Conservation (phyloP, 768 basidiomycete genomes). For the Multifurca ochricompacta region DNA sequence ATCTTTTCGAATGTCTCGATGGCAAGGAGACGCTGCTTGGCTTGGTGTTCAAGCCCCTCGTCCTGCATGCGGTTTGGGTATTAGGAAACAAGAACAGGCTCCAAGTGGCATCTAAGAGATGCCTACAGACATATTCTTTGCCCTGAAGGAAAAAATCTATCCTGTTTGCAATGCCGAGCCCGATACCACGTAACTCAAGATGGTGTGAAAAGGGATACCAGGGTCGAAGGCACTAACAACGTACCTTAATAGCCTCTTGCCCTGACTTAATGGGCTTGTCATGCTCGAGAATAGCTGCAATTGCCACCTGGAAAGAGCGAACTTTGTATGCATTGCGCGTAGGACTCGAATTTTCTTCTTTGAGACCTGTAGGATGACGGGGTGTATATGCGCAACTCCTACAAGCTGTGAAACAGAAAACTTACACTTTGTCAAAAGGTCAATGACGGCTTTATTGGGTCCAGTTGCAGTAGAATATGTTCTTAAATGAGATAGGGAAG, state of each 20-base stretch:
- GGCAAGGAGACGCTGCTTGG: slow-evolving; percentile 25
- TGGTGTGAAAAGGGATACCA: neutral
- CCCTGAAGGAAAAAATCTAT: slow-evolving; percentile 20
- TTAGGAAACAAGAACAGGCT: neutral
- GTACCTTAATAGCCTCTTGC: slow-evolving; percentile 18
- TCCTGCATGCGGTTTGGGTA: slow-evolving; percentile 7
- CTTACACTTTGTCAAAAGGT: slow-evolving; percentile 38
- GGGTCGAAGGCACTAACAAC: neutral
- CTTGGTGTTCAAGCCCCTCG: slow-evolving; percentile 21
- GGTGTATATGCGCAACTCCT: no score
- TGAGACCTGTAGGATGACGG: slow-evolving; percentile 9
- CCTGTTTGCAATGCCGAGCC: slow-evolving; percentile 18
- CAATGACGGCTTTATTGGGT: slow-evolving; percentile 33
- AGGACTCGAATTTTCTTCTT: slow-evolving; percentile 16
- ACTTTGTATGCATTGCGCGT: slow-evolving; percentile 21
- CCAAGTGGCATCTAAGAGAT: neutral
- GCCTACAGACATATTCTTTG: slow-evolving; percentile 19
- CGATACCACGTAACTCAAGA: slow-evolving; percentile 18
- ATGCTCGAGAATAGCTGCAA: slow-evolving; percentile 9
- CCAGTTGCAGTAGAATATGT: neutral
- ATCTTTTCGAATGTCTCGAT: slow-evolving; percentile 32
- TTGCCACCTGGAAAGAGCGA: slow-evolving; percentile 18
- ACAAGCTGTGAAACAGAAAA: no score
- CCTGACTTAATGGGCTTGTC: slow-evolving; percentile 12
- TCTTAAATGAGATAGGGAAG: neutral